Percentiles rank a stretch among this genome's conserved stretches.
These are phyloP conservation scores for Neospermospora avenae DNA, from an alignment of 2,329 filamentous ascomycete species.

Conservation along the genomic window DNA sequence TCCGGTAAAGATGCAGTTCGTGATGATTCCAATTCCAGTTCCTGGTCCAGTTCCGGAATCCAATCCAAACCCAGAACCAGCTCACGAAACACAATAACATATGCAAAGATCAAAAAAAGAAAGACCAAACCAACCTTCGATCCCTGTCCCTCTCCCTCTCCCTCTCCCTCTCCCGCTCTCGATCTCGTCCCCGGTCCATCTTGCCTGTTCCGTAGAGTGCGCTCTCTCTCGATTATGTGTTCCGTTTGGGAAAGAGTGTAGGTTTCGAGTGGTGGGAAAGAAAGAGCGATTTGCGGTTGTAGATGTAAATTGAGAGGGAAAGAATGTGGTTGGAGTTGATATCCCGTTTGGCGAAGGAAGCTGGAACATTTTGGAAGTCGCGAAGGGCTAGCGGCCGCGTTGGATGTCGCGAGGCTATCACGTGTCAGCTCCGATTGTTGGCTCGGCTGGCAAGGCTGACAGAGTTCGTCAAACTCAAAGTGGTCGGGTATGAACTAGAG, in stretches of 20 bases:
- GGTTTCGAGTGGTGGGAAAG: background rate
- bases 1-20: no score
- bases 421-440: background rate
- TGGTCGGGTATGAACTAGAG: background rate
- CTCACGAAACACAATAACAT: background rate
- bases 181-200: conserved; percentile 40
- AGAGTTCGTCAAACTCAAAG: no score
- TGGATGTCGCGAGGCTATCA: background rate
- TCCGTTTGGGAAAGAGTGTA: background rate
- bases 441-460: background rate
- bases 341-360: background rate
- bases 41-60: background rate
- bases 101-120: conserved; percentile 3
- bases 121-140: conserved; percentile 38
- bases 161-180: conserved; percentile 12
- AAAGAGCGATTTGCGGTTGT: background rate
- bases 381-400: conserved; percentile 6
- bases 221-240: background rate
- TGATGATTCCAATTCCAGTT: no score
- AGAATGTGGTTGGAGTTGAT: background rate
- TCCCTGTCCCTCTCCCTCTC: conserved; percentile 19
- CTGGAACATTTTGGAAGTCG: conserved; percentile 3
- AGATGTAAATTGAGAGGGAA: background rate
- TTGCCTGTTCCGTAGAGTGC: conserved; percentile 2
- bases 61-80: background rate